A percentile compares a stretch with the other conserved stretches of the same genome.
These are phyloP conservation scores for Cyberlindnera mycetangii DNA, from an alignment of 805 yeast species.

Conservation along the genomic window DNA sequence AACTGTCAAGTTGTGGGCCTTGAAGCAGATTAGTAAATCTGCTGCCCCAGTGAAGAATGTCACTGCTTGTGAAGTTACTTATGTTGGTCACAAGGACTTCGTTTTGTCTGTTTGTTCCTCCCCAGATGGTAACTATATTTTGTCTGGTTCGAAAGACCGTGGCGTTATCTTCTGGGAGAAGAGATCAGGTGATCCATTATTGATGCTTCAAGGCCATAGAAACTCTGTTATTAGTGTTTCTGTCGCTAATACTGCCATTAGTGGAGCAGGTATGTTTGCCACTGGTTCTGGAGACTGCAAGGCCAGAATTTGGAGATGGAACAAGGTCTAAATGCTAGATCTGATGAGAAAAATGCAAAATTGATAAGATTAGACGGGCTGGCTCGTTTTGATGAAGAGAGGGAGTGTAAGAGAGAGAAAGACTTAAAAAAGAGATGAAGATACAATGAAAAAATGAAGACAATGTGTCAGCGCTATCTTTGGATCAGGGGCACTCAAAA, in stretches of 20 bases:
- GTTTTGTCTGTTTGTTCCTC: slow-evolving; percentile 92
- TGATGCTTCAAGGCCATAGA: slow-evolving; percentile 96
- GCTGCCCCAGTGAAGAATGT: slow-evolving; percentile 40
- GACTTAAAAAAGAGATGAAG: neutral
- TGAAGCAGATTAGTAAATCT: slow-evolving; percentile 54
- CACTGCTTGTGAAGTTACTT: slow-evolving; percentile 82
- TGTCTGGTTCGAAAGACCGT: slow-evolving; percentile 94
- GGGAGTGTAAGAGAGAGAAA: no score
- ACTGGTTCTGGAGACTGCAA: slow-evolving; percentile 98
- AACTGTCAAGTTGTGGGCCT: slow-evolving; percentile 94
- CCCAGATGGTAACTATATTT: slow-evolving; percentile 85
- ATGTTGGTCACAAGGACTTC: slow-evolving; percentile 94
- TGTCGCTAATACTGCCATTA: slow-evolving; percentile 73
- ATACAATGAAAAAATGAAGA: neutral
- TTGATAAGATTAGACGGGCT: slow-evolving; percentile 10
- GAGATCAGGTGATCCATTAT: slow-evolving; percentile 81
- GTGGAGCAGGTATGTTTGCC: slow-evolving; percentile 84
- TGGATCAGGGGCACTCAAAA: neutral
- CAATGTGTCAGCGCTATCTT: neutral
- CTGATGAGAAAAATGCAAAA: neutral
- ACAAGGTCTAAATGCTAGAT: slow-evolving; percentile 33
- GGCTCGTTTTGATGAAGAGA: slow-evolving; percentile 9
- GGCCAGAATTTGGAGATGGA: slow-evolving; percentile 95
- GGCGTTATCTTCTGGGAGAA: slow-evolving; percentile 98
- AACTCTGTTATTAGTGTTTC: slow-evolving; percentile 94